Base-by-base conservation (phyloP, 441 rosid species). In the Bocquillonia castaneifolia region DNA sequence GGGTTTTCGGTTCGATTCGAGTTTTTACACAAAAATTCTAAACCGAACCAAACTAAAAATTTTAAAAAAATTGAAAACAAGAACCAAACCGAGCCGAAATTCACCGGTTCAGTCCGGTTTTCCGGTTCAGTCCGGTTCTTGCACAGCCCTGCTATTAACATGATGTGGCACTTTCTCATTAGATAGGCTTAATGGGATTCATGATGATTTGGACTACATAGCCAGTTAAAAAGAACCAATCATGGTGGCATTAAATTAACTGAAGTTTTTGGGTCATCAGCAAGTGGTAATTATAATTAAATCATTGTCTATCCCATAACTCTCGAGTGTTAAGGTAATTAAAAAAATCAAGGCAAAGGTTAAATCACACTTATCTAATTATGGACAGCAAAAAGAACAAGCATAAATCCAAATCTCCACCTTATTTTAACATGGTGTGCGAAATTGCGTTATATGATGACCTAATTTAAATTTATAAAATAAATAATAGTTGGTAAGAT, bases 121-220 rank as follows among this genome's bases (percentile, higher is more conserved):
- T n/a, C n/a, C n/a, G n/a, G n/a, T n/a, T n/a, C n/a, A n/a, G n/a
- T n/a, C n/a, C n/a, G n/a, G n/a, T n/a, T n/a, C n/a, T n/a, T n/a
- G n/a, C n/a, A n/a, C n/a, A n/a, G n/a, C n/a, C n/a, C n/a, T n/a
- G n/a, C n/a, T n/a, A n/a, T 71, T 55, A 45, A 66, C 29, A 34
- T 6, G 65, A 57, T 20, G 77, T 77, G 82, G 77, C 68, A 29
- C 55, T 68, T 73, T 52, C 66, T 77, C 39, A 70, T 77, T 75
- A 45, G 76, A 32, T 54, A 66, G 66, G 5, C 37, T 40, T 0
- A 17, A 74, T 66, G 80, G 82, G 77, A 72, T 55, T 77, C 71
- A 70, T 59, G 57, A 60, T 67, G 73, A 58, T 69, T 77, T 77
- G 69, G 76, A 70, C 59, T 53, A 40, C 48, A 45, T 59, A 26